Evolutionary conservation across 2,329 filamentous ascomycete genomes (phyloP).

Genomic region (Fusarium sp.): DNA sequence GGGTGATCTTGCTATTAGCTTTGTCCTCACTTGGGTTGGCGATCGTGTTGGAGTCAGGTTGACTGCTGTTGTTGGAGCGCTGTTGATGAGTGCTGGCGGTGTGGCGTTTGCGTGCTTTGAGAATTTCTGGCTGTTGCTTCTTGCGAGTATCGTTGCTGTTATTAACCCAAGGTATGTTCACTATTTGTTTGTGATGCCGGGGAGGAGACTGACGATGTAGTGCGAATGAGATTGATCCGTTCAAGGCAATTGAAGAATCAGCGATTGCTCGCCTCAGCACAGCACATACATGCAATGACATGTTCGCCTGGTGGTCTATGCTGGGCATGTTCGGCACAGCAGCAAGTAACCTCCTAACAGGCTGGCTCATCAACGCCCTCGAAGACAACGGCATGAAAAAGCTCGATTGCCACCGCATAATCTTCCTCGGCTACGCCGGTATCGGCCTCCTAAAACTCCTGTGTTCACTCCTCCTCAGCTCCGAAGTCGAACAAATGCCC

Average conservation of each 20-base stretch:
- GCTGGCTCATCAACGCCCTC: conserved; percentile 29
- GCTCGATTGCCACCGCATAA: conserved; percentile 18
- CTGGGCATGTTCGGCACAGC: conserved; percentile 38
- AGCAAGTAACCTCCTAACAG: conserved; percentile 30
- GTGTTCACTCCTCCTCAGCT: conserved; percentile 17
- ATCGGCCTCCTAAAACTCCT: conserved; percentile 28
- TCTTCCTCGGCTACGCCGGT: conserved; percentile 30
- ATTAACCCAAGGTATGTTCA: conserved; percentile 32
- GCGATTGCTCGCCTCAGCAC: conserved; percentile 34
- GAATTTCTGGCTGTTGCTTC: conserved; percentile 33
- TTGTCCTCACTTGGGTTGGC: conserved; percentile 31
- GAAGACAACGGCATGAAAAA: conserved; percentile 11
- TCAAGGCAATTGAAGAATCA: conserved; percentile 38
- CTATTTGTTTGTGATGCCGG: background rate
- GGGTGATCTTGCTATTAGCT: conserved; percentile 38
- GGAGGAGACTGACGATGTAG: background rate
- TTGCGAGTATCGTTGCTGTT: conserved; percentile 30
- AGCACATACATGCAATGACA: conserved; percentile 32
- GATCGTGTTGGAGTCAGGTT: conserved; percentile 29
- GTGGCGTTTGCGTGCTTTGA: conserved; percentile 27
- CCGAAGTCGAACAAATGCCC: conserved; percentile 20
- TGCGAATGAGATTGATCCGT: conserved; percentile 40
- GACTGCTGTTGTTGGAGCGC: conserved; percentile 21
- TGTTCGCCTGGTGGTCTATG: conserved; percentile 41
- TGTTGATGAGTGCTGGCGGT: conserved; percentile 31